These are phyloP conservation scores for Trametes cingulata DNA, from an alignment of 768 basidiomycete species.

Conservation along the genomic window DNA sequence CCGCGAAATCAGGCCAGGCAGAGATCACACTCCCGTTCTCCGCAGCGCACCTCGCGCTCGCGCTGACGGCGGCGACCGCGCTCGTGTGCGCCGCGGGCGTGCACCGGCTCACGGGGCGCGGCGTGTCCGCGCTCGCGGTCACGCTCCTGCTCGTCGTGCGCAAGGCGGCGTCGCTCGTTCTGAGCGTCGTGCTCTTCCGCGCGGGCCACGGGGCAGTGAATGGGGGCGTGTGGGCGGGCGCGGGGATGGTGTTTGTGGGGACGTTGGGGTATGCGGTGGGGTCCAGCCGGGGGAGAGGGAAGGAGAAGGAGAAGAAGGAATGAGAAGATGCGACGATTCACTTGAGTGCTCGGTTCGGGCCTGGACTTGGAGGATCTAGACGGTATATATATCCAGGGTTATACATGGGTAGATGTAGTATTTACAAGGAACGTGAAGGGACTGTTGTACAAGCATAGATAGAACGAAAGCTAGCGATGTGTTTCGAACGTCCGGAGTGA, in stretches of 20 bases:
- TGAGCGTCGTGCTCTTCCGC: conserved; percentile 61
- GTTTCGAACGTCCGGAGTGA: not conserved
- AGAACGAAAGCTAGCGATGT: not conserved
- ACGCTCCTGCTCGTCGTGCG: conserved; percentile 80
- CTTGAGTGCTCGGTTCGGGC: too few species aligned
- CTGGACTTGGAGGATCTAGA: not conserved
- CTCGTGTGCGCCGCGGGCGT: conserved; percentile 86
- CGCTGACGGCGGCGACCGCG: conserved; percentile 81
- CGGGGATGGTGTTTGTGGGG: conserved; percentile 59
- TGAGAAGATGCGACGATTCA: not conserved
- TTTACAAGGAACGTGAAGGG: not conserved
- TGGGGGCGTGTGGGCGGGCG: conserved; percentile 21
- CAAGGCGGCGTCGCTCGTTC: conserved; percentile 74
- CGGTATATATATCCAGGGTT: not conserved
- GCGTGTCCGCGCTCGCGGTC: conserved; percentile 70
- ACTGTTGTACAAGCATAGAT: not conserved
- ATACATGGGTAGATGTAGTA: not conserved
- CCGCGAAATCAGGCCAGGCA: conserved; percentile 28
- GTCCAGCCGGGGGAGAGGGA: conserved; percentile 7
- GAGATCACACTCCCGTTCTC: conserved; percentile 45
- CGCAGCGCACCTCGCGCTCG: conserved; percentile 58
- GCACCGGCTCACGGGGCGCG: conserved; percentile 74
- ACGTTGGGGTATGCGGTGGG: conserved; percentile 66
- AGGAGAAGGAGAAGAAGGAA: not conserved
- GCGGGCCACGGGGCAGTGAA: conserved; percentile 31